Percentiles rank a stretch among this genome's conserved stretches.
Evolutionary conservation across 2,329 filamentous ascomycete genomes (phyloP).

Genomic region (Eutypella sp.): DNA sequence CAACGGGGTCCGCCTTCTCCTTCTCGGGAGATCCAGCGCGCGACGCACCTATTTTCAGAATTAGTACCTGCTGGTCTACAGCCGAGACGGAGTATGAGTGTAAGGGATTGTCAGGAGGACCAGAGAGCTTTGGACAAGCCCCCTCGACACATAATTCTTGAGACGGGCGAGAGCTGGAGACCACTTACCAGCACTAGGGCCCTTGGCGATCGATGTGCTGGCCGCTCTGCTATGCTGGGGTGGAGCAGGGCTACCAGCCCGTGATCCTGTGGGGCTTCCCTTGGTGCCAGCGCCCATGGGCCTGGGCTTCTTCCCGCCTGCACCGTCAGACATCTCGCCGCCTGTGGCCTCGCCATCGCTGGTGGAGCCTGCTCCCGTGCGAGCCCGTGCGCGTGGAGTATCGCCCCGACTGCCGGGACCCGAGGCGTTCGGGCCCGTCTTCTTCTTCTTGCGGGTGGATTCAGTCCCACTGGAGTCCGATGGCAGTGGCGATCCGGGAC

Average conservation of each 20-base stretch:
- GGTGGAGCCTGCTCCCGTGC: conserved; percentile 51
- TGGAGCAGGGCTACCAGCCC: conserved; percentile 56
- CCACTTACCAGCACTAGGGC: conserved; percentile 9
- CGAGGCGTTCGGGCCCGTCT: conserved; percentile 43
- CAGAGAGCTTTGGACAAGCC: no score
- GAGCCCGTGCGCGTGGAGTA: conserved; percentile 47
- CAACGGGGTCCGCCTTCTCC: background rate
- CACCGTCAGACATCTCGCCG: conserved; percentile 60
- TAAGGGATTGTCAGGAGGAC: no score
- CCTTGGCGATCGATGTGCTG: conserved; percentile 5
- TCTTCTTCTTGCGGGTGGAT: conserved; percentile 74
- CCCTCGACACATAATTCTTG: no score
- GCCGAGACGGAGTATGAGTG: no score
- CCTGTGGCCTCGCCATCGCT: conserved; percentile 71
- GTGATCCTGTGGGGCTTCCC: conserved; percentile 53
- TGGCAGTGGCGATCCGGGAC: conserved; percentile 77
- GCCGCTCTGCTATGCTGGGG: conserved; percentile 33
- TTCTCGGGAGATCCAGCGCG: conserved; percentile 30
- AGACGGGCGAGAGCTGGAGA: no score
- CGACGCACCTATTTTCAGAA: no score
- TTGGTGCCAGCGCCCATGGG: conserved; percentile 33
- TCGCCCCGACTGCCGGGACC: conserved; percentile 47
- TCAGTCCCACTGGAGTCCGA: conserved; percentile 93
- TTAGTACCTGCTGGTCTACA: no score
- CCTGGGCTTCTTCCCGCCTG: conserved; percentile 44